These are phyloP conservation scores for Kingdonia uniflora DNA, from an alignment of 164 flowering plant species.

Conservation along the genomic window DNA sequence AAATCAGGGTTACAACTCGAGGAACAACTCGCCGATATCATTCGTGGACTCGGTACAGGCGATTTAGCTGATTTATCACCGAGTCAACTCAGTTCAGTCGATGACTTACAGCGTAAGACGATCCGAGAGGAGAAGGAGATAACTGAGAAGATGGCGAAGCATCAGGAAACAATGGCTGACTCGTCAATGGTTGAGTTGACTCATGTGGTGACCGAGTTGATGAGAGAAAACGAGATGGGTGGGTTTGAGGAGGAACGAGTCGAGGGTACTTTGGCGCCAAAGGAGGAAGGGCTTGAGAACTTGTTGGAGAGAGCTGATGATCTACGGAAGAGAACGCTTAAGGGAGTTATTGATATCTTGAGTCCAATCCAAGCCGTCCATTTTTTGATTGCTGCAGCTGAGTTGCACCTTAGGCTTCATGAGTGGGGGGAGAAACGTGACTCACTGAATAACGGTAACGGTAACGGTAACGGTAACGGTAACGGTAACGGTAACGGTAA, in stretches of 20 bases:
- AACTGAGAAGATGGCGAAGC: conserved; percentile 41
- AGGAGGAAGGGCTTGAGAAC: conserved; percentile 25
- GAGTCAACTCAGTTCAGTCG: conserved; percentile 29
- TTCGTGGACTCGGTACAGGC: conserved; percentile 28
- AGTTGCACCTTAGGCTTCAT: conserved; percentile 48
- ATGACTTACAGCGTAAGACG: conserved; percentile 34
- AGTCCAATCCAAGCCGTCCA: conserved; percentile 41
- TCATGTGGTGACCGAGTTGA: conserved; percentile 23
- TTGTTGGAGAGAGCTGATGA: conserved; percentile 41
- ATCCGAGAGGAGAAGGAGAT: conserved; percentile 35
- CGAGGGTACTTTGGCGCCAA: conserved; percentile 17
- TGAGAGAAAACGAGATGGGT: not conserved
- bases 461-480: no score
- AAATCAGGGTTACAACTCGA: conserved; percentile 53
- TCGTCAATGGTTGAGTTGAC: conserved; percentile 42
- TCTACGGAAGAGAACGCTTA: conserved; percentile 41
- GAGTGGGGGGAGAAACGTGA: conserved; percentile 49
- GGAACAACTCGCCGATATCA: conserved; percentile 22
- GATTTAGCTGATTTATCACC: conserved; percentile 41
- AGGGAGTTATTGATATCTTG: conserved; percentile 24
- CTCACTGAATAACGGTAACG: not conserved
- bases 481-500: not conserved
- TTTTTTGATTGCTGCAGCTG: conserved; percentile 62
- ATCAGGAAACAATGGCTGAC: conserved; percentile 54
- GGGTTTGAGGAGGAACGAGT: conserved; percentile 15